Evolutionary conservation across 2,329 filamentous ascomycete species (phyloP).

Genomic region (Neodidymelliopsis sp.): DNA sequence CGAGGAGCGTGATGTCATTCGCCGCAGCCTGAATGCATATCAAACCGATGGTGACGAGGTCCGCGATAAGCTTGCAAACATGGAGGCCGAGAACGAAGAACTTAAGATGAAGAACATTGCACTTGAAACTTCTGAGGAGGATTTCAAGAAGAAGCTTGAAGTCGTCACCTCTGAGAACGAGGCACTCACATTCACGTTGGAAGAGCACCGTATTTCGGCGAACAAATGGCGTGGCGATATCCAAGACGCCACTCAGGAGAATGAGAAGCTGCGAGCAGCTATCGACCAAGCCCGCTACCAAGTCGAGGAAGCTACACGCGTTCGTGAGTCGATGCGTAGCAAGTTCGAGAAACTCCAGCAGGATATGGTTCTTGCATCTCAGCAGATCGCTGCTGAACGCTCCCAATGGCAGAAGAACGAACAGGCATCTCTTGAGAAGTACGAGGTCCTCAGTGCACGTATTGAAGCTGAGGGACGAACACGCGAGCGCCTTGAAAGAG

Average conservation of each 20-base stretch:
- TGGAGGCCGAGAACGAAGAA: conserved; percentile 65
- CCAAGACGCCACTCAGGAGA: conserved; percentile 56
- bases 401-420: conserved; percentile 75
- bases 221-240: conserved; percentile 67
- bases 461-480: conserved; percentile 56
- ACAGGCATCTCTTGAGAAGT: conserved; percentile 62
- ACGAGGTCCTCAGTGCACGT: conserved; percentile 63
- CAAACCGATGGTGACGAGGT: conserved; percentile 53
- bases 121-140: conserved; percentile 50
- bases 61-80: conserved; percentile 58
- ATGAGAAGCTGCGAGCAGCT: conserved; percentile 76
- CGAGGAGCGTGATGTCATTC: conserved; percentile 52
- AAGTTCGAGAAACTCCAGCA: conserved; percentile 88
- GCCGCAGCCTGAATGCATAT: conserved; percentile 49
- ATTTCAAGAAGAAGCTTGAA: conserved; percentile 60
- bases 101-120: conserved; percentile 56
- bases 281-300: conserved; percentile 78
- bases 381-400: conserved; percentile 84
- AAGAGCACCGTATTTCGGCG: conserved; percentile 69
- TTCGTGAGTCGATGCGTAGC: conserved; percentile 81
- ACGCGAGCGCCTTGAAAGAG: conserved; percentile 55
- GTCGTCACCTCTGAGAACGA: conserved; percentile 67
- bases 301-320: conserved; percentile 83
- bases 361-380: conserved; percentile 81
- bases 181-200: conserved; percentile 66